Evolutionary conservation across 1,284 basidiomycete species (phyloP).

Genomic region (Microbotryum intermedium): DNA sequence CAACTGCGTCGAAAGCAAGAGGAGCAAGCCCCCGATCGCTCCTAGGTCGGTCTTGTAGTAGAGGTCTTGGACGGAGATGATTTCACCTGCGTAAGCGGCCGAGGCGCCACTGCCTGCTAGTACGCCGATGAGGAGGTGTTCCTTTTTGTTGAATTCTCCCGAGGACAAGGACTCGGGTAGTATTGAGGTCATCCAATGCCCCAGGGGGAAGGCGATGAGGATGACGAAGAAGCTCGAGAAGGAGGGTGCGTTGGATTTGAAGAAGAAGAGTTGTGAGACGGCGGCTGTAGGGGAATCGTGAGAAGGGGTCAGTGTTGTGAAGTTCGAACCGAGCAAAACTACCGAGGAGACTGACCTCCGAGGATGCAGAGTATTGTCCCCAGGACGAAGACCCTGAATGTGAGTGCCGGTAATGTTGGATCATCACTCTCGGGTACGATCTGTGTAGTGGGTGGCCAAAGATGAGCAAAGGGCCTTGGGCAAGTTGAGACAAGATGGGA

Average conservation of each 20-base stretch:
- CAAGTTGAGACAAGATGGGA: no score
- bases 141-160: constrained; percentile 46
- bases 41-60: constrained; percentile 36
- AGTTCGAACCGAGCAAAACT: constrained; percentile 2
- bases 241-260: constrained; percentile 45
- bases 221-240: constrained; percentile 51
- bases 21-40: constrained; percentile 38
- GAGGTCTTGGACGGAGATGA: constrained; percentile 36
- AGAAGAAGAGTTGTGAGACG: constrained; percentile 38
- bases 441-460: constrained; percentile 10
- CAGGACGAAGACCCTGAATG: constrained; percentile 46
- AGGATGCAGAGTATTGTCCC: constrained; percentile 47
- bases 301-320: not conserved
- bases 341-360: constrained; percentile 43
- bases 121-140: constrained; percentile 37
- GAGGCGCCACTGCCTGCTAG: constrained; percentile 23
- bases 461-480: no score
- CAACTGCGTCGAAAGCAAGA: constrained; percentile 48
- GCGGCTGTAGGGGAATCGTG: constrained; percentile 5
- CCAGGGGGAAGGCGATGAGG: constrained; percentile 37
- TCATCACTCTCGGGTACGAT: constrained; percentile 49
- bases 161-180: constrained; percentile 41
- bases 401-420: constrained; percentile 46
- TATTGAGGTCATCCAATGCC: constrained; percentile 15
- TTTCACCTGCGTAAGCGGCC: constrained; percentile 37